Evolutionary conservation across 2,329 filamentous ascomycete species (phyloP).

Genomic region (Zarea fungicola): DNA sequence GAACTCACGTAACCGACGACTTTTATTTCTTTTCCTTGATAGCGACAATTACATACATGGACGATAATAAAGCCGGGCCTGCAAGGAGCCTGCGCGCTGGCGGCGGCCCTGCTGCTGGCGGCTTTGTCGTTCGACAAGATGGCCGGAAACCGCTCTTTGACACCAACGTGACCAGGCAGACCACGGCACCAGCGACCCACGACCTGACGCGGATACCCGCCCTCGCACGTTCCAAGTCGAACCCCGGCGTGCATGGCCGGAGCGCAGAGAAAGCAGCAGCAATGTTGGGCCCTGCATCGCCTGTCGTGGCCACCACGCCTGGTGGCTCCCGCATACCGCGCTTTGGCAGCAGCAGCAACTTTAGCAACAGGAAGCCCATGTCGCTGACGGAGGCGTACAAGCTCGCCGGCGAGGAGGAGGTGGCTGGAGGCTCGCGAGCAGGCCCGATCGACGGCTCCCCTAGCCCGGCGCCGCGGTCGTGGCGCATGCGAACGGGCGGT

Average conservation of each 20-base stretch:
- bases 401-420: slow-evolving; percentile 25
- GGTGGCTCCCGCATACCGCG: slow-evolving; percentile 31
- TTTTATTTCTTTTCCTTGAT: too few relatives aligned
- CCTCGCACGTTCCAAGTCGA: slow-evolving; percentile 4
- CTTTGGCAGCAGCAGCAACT: slow-evolving; percentile 14
- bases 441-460: slow-evolving; percentile 39
- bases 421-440: slow-evolving; percentile 17
- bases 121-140: slow-evolving; percentile 2
- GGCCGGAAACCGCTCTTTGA: slow-evolving; percentile 9
- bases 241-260: slow-evolving; percentile 16
- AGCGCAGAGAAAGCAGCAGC: slow-evolving; percentile 1
- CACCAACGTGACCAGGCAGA: not conserved
- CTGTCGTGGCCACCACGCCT: slow-evolving; percentile 13
- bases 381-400: slow-evolving; percentile 39
- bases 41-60: too few relatives aligned
- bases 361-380: slow-evolving; percentile 25
- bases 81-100: not conserved
- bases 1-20: too few relatives aligned
- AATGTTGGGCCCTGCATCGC: slow-evolving; percentile 14
- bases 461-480: slow-evolving; percentile 45
- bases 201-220: slow-evolving; percentile 17
- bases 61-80: not conserved
- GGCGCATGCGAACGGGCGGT: slow-evolving; percentile 29
- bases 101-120: not conserved
- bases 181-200: slow-evolving; percentile 8